A percentile compares a stretch with the other conserved stretches of the same genome.
Conservation (phyloP, 768 basidiomycete species). For the Leucocoprinus leucothites region DNA sequence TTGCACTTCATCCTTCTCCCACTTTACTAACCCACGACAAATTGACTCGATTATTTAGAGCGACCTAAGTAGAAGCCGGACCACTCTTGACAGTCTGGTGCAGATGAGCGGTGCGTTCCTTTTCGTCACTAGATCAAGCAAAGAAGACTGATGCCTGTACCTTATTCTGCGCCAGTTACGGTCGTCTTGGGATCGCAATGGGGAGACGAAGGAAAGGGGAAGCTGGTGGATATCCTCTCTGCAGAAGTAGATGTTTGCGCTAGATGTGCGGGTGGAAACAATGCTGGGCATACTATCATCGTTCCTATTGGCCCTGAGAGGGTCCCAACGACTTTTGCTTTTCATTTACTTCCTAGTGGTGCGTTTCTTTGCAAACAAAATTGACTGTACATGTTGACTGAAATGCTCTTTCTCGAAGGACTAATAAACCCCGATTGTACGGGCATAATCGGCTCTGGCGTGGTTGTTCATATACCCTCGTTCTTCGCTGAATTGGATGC, state of each 20-base stretch:
- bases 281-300: constrained; percentile 98
- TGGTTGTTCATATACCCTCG: constrained; percentile 95
- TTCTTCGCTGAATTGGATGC: constrained; percentile 93
- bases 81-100: neutral
- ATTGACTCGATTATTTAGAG: neutral
- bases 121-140: constrained; percentile 4
- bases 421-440: constrained; percentile 83
- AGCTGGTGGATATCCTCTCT: constrained; percentile 94
- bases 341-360: constrained; percentile 96
- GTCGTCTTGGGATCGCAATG: constrained; percentile 88
- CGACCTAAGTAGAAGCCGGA: neutral
- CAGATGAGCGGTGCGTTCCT: constrained; percentile 29
- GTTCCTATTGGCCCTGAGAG: constrained; percentile 67
- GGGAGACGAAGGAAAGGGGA: constrained; percentile 94
- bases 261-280: constrained; percentile 96
- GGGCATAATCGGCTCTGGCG: constrained; percentile 89
- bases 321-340: constrained; percentile 74
- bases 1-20: neutral
- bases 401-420: constrained; percentile 37
- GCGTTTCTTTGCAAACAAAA: constrained; percentile 20
- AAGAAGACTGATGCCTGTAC: neutral
- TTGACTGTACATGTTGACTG: neutral
- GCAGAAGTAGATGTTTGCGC: constrained; percentile 91
- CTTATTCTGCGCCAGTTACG: constrained; percentile 33
- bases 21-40: neutral